phyloP scores from a whole-genome alignment of 805 yeast species.

The Nakazawaea holstii region DNA sequence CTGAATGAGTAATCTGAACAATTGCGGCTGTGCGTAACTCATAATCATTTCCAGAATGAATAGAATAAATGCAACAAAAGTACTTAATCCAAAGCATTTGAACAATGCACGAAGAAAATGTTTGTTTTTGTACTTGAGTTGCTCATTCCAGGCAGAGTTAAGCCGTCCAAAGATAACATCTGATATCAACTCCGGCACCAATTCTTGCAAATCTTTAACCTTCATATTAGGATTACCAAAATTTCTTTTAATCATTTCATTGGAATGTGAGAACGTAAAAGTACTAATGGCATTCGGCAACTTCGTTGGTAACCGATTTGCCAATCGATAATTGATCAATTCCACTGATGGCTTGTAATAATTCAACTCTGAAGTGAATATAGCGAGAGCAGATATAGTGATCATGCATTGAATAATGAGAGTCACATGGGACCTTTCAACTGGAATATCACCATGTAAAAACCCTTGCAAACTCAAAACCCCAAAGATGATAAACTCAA shows the following conservation, averaged over 20 bases:
- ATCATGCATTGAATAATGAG: background rate
- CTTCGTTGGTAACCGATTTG: conserved; percentile 13
- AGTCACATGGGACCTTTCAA: background rate
- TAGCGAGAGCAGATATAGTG: background rate
- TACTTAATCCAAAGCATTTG: background rate
- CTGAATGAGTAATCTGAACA: conserved; percentile 34
- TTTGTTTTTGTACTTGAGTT: background rate
- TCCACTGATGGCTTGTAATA: conserved; percentile 13
- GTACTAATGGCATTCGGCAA: conserved; percentile 62
- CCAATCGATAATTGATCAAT: conserved; percentile 11
- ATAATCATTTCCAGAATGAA: too few species aligned
- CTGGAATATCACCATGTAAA: background rate
- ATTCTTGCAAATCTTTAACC: background rate
- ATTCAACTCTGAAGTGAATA: background rate
- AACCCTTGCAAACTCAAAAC: background rate
- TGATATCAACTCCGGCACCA: background rate
- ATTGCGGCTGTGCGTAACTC: conserved; percentile 38
- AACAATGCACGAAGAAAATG: background rate
- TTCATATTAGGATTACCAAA: conserved; percentile 27
- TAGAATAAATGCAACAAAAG: background rate
- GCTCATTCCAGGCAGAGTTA: background rate
- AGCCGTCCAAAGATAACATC: background rate
- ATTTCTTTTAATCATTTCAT: conserved; percentile 73
- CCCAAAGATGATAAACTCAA: background rate
- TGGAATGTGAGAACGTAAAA: conserved; percentile 89